These are phyloP conservation scores for Amylostereum chailletii DNA, from an alignment of 1,284 basidiomycete genomes.

Conservation along the genomic window DNA sequence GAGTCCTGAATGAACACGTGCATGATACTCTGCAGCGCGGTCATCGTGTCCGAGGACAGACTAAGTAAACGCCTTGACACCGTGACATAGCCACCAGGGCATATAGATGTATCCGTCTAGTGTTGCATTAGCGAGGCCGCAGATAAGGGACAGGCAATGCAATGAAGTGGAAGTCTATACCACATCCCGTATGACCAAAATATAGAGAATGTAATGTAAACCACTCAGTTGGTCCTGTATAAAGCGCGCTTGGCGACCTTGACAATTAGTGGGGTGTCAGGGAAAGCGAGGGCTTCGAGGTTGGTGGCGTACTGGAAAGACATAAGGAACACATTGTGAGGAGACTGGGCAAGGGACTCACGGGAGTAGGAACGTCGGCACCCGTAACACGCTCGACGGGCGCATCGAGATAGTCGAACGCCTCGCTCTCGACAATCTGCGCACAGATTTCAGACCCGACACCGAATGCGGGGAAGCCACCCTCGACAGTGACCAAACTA, in stretches of 20 bases:
- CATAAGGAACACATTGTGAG: slow-evolving; percentile 3
- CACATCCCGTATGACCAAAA: slow-evolving; percentile 9
- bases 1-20: too few species aligned
- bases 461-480: slow-evolving; percentile 97
- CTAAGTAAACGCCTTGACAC: too few species aligned
- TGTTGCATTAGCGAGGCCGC: too few species aligned
- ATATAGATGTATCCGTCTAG: too few species aligned
- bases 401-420: slow-evolving; percentile 95
- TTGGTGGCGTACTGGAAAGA: slow-evolving; percentile 72
- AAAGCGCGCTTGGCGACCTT: slow-evolving; percentile 91
- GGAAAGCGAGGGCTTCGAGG: slow-evolving; percentile 87
- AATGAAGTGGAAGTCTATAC: slow-evolving; percentile 9
- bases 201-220: slow-evolving; percentile 7
- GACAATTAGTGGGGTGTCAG: slow-evolving; percentile 78
- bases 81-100: too few species aligned
- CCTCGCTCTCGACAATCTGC: slow-evolving; percentile 92
- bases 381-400: slow-evolving; percentile 97
- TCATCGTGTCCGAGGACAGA: too few species aligned
- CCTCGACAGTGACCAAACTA: slow-evolving; percentile 90
- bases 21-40: too few species aligned
- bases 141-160: too few species aligned
- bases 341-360: slow-evolving; percentile 33
- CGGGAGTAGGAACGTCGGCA: slow-evolving; percentile 93
- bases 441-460: slow-evolving; percentile 98
- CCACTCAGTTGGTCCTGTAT: slow-evolving; percentile 69